Percentiles rank a stretch among this genome's conserved stretches.
These are phyloP conservation scores for Serpula lacrymans DNA, from an alignment of 768 basidiomycete species.

Conservation along the genomic window DNA sequence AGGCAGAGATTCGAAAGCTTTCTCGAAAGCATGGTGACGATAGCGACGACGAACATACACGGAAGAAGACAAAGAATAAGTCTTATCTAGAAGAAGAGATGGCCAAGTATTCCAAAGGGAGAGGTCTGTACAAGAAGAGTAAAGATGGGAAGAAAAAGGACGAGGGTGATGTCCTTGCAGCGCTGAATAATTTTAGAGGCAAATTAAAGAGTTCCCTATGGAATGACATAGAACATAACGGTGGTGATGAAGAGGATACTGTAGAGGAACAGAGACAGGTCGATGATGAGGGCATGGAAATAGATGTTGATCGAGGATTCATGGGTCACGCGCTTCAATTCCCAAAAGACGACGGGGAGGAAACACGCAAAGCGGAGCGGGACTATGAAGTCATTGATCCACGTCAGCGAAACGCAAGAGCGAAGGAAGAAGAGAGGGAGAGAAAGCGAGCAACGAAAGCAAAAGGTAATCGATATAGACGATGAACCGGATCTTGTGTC, in stretches of 20 bases:
- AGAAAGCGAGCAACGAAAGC: conserved; percentile 41
- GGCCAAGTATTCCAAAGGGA: conserved; percentile 71
- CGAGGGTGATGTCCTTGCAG: conserved; percentile 67
- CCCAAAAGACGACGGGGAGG: conserved; percentile 76
- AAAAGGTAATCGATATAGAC: conserved; percentile 3
- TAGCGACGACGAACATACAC: conserved; percentile 61
- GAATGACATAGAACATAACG: conserved; percentile 15
- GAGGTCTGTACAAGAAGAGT: conserved; percentile 43
- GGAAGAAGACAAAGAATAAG: conserved; percentile 56
- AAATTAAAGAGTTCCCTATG: conserved; percentile 51
- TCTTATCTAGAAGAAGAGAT: conserved; percentile 81
- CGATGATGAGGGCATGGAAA: conserved; percentile 61
- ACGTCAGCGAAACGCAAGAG: conserved; percentile 63
- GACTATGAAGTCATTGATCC: conserved; percentile 93
- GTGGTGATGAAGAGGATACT: conserved; percentile 15
- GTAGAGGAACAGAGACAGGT: conserved; percentile 17
- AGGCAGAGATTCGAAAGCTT: conserved; percentile 81
- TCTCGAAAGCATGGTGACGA: conserved; percentile 56
- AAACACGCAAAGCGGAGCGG: conserved; percentile 70
- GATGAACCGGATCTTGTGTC: no score
- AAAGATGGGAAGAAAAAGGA: conserved; percentile 58
- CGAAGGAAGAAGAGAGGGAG: conserved; percentile 76
- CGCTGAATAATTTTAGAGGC: conserved; percentile 66
- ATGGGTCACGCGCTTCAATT: conserved; percentile 70
- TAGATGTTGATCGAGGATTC: conserved; percentile 76